These are phyloP conservation scores for Fusarium subtropicale DNA, from an alignment of 2,329 filamentous ascomycete species.

Conservation along the genomic window DNA sequence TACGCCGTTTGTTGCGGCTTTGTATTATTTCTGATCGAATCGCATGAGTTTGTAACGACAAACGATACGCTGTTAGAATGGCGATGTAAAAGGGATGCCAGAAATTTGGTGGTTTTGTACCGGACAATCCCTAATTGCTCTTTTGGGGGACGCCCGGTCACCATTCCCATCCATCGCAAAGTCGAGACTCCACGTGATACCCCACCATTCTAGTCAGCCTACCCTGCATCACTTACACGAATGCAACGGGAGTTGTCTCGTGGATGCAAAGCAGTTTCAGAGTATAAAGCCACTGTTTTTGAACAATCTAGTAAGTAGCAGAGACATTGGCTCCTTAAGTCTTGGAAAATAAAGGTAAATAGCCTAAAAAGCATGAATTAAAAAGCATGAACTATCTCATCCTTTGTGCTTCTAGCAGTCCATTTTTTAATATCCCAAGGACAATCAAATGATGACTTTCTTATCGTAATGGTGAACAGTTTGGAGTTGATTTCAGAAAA, in stretches of 20 bases:
- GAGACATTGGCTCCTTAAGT: too few species aligned
- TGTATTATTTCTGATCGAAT: constrained; percentile 3
- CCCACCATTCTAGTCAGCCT: constrained; percentile 19
- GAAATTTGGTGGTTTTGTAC: constrained; percentile 40
- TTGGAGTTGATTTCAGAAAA: too few species aligned
- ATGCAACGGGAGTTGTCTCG: background rate
- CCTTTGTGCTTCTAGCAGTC: too few species aligned
- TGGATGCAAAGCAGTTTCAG: background rate
- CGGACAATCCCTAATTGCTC: constrained; percentile 37
- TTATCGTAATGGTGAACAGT: background rate
- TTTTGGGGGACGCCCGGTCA: constrained; percentile 27
- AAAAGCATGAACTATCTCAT: too few species aligned
- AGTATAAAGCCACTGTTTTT: background rate
- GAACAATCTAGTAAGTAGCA: background rate
- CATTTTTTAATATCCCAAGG: too few species aligned
- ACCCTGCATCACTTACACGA: constrained; percentile 39
- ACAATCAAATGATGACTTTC: background rate
- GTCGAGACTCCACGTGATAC: constrained; percentile 41
- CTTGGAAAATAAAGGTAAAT: too few species aligned
- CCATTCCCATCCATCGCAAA: constrained; percentile 25
- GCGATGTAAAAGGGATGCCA: constrained; percentile 36
- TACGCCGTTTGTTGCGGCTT: constrained; percentile 2
- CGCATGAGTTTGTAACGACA: constrained; percentile 24
- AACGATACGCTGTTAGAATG: constrained; percentile 14
- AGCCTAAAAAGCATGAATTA: too few species aligned